Evolutionary conservation across 495 filamentous ascomycete species (phyloP).

Genomic region (Hypoxylon fuscum): DNA sequence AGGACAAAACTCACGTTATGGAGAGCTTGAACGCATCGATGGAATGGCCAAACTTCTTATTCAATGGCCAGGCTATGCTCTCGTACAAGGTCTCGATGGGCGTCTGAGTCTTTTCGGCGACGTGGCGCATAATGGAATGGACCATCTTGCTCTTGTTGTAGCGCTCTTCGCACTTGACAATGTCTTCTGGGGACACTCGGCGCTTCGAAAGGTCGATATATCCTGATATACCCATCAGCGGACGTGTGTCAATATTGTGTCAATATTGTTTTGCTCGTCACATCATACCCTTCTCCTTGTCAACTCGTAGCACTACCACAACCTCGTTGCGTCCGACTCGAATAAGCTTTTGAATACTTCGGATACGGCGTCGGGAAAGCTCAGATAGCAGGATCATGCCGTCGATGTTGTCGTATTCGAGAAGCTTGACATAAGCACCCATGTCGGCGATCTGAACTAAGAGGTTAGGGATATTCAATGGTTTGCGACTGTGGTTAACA

Average conservation of each 20-base stretch:
- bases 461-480: conserved; percentile 26
- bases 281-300: conserved; percentile 92
- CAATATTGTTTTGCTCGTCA: conserved; percentile 7
- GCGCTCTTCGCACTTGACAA: conserved; percentile 96
- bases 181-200: conserved; percentile 95
- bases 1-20: conserved; percentile 94
- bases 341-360: conserved; percentile 98
- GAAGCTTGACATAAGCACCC: conserved; percentile 98
- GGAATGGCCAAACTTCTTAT: conserved; percentile 96
- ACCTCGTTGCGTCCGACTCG: conserved; percentile 97
- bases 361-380: conserved; percentile 93
- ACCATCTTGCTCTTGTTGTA: conserved; percentile 99
- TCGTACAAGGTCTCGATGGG: conserved; percentile 94
- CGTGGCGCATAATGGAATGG: conserved; percentile 96
- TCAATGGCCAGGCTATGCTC: conserved; percentile 94
- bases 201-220: conserved; percentile 99
- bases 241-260: conserved; percentile 1
- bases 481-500: conserved; percentile 30
- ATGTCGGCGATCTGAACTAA: conserved; percentile 92
- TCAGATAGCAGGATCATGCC: conserved; percentile 99
- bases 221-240: conserved; percentile 56
- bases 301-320: conserved; percentile 95
- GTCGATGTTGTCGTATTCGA: conserved; percentile 99
- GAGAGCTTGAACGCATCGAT: conserved; percentile 98
- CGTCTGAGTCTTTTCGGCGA: conserved; percentile 93